Evolutionary conservation across 169 alveolate genomes (phyloP).

Genomic region (Plasmodium gonderi): DNA sequence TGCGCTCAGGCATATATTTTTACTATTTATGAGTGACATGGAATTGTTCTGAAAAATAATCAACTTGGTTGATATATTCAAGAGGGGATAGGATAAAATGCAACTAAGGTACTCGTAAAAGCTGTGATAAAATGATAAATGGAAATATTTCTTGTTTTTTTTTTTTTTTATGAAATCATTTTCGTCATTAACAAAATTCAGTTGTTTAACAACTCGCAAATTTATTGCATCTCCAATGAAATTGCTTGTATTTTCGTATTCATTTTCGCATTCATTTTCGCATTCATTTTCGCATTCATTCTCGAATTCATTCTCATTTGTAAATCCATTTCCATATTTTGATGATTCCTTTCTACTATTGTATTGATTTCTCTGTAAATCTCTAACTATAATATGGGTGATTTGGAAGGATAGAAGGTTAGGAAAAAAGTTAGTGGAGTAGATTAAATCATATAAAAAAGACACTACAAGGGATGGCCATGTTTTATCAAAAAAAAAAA

Average conservation of each 20-base stretch:
- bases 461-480: too few relatives aligned
- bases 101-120: constrained; percentile 60
- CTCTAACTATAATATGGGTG: neutral
- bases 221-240: constrained; percentile 51
- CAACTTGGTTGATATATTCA: constrained; percentile 61
- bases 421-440: too few relatives aligned
- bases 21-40: constrained; percentile 26
- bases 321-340: constrained; percentile 1
- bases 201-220: constrained; percentile 25
- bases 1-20: neutral
- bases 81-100: constrained; percentile 51
- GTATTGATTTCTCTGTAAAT: neutral
- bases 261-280: neutral
- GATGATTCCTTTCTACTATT: neutral
- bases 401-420: too few relatives aligned
- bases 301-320: neutral
- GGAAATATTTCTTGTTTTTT: constrained; percentile 50
- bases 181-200: constrained; percentile 60
- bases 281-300: neutral
- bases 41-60: constrained; percentile 59
- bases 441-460: too few relatives aligned
- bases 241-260: constrained; percentile 33
- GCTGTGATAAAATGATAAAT: constrained; percentile 48
- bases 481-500: too few relatives aligned
- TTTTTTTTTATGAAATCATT: constrained; percentile 50